Evolutionary conservation across 2,329 filamentous ascomycete species (phyloP), one percentile per base, ranked within the genome.

Genomic region (Microsporum ferrugineum): DNA sequence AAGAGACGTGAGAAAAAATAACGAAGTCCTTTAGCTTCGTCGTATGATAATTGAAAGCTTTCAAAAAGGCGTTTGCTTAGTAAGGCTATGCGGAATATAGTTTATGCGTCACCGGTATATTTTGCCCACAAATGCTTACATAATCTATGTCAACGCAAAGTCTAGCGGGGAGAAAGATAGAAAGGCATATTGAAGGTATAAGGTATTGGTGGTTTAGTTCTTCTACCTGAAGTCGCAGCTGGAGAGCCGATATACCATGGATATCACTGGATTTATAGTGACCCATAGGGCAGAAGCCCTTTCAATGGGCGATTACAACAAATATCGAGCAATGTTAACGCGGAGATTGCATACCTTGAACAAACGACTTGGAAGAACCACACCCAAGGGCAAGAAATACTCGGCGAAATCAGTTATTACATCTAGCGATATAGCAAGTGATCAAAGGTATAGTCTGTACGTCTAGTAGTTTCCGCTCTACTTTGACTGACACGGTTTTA

Each of bases 351-450:
- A 89, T 72, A 90, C 87, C 70, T 81, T 88, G 68, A 87, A 91
- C 71, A 92, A 88, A 80, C 92, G 89, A 78, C 82, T 97, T 60
- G 88, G 88, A 57, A 86, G 91, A 69, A 84, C 88, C 59, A 95
- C 89, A 56, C 88, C 85, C 75, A 92, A 89, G 77, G 87, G 90
- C 66, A 87, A 88, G 68, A 97, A 96, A 78, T 96, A 89, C 75
- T 82, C 83, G 60, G 81, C 84, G 67, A 91, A 88, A 72, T 77
- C 81, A 39, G 77, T 82, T 14, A 78, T 95, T 63, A 90, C 88
- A 2, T 81, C 89, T 33, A 84, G 88, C 66, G 84, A 95, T 70
- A 81, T 97, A 68, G 82, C 80, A 39, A 79, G 81, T 65, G 89
- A 91, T 74, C 79, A 84, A 73, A 88, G 89, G 88, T 96, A 84